Base-by-base conservation (phyloP, 768 basidiomycete species). In the Panus rudis region DNA sequence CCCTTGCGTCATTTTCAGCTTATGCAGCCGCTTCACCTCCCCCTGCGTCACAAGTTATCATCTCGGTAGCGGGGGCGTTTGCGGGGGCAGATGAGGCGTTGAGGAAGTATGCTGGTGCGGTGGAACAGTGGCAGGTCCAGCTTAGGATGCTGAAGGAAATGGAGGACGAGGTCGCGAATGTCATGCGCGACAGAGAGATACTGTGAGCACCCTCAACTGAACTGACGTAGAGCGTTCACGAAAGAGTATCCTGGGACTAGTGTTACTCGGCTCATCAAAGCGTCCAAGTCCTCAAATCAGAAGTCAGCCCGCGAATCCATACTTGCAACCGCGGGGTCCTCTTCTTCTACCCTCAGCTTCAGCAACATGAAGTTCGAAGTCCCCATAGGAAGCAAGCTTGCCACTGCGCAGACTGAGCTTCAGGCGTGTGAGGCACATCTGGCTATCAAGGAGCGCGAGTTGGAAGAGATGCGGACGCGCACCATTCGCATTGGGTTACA, bases 341-440 rank as follows among this genome's bases (percentile, higher is more conserved):
- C 78, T 0, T 64, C 71, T 11, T 72, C 74, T 3, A 64, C 70
- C 11, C 55, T 73, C 25, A 70, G 71, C 12, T 53, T 72, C 14
- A 55, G 43, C 31, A 70, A 70, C 12, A 52, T 72, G 13, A 55
- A 44, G 30, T 35, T 56, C 43, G 57, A 57, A 22, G 52, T 57
- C 1, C 53, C 54, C 33, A 44, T 53, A 20, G 46, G 51, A 24
- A 48, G 63, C 14, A 87, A 85, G 54, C 70, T 87, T 6, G 66
- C 67, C 0, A 64, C 75, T 2, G 85, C 87, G 0, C 88, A 90
- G 50, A 66, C 80, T 0, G 84, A 90, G 49, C 67, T 91, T 16
- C 87, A 88, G 52, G 89, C 85, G 7, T 92, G 89, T 58, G 88
- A 92, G 56, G 67, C 74, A 0, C 83, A 83, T 42, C 70, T 92